Percentiles rank a stretch among this genome's conserved stretches.
These are phyloP conservation scores for Zygnema cylindricum DNA, from an alignment of 139 green algal species.

Conservation along the genomic window DNA sequence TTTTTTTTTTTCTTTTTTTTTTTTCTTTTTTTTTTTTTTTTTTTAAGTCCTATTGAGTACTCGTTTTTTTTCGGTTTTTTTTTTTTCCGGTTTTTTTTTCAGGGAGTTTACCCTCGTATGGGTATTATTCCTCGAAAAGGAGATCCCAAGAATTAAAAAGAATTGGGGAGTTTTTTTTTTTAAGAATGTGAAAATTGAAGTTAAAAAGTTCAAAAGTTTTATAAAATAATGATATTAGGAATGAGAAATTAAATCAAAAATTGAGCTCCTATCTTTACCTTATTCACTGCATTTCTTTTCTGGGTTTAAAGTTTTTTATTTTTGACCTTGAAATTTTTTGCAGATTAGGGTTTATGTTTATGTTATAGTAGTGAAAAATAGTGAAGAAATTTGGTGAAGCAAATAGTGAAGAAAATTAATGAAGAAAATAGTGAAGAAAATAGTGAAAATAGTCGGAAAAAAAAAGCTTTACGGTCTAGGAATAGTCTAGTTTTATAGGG, in stretches of 20 bases:
- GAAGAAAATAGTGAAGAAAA: background rate
- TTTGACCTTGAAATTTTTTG: background rate
- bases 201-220: too few species aligned
- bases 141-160: background rate
- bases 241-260: too few species aligned
- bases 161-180: background rate
- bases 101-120: background rate
- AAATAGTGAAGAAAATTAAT: background rate
- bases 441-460: background rate
- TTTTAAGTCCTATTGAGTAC: background rate
- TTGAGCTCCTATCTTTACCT: too few species aligned
- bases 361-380: background rate
- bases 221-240: too few species aligned
- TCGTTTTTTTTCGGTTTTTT: background rate
- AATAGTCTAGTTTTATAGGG: background rate
- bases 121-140: background rate
- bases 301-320: background rate
- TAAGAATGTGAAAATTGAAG: background rate
- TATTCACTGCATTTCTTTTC: background rate
- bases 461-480: background rate
- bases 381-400: background rate
- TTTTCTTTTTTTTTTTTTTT: background rate
- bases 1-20: background rate
- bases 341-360: background rate
- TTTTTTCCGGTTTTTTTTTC: background rate